Percentiles rank a stretch among this genome's conserved stretches.
Evolutionary conservation across 1,284 basidiomycete species (phyloP).

Genomic region (Apiotrichum veenhuisii): DNA sequence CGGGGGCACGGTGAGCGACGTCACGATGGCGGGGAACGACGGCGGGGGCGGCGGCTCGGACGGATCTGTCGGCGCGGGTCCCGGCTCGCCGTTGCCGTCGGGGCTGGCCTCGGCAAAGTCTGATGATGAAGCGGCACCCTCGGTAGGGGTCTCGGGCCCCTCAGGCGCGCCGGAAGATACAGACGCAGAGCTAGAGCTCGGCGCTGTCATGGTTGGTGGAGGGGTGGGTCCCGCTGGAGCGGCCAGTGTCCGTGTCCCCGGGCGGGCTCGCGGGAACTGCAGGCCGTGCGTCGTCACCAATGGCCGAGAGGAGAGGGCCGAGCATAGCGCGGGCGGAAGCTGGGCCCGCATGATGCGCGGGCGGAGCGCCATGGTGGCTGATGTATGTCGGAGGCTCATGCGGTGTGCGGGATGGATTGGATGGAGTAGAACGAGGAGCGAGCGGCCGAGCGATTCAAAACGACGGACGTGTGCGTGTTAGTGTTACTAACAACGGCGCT

Average conservation of each 20-base stretch:
- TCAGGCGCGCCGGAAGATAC: neutral
- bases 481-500: too few species aligned
- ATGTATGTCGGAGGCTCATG: conserved; percentile 9
- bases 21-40: conserved; percentile 17
- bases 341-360: conserved; percentile 2
- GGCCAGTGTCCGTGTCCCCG: neutral
- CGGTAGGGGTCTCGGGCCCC: neutral
- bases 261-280: conserved; percentile 1
- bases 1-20: conserved; percentile 11
- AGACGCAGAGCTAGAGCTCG: neutral
- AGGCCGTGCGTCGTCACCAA: conserved; percentile 2
- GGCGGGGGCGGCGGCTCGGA: neutral
- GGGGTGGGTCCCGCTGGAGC: neutral
- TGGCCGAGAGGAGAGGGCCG: neutral
- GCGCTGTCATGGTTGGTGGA: neutral
- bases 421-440: neutral
- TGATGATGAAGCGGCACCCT: neutral
- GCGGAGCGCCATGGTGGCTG: conserved; percentile 4
- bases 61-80: neutral
- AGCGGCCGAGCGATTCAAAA: neutral
- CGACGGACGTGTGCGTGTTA: neutral
- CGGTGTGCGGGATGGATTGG: too few species aligned
- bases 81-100: too few species aligned
- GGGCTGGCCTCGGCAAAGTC: neutral
- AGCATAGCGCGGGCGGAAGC: conserved; percentile 1